A percentile compares a stretch with the other conserved stretches of the same genome.
Evolutionary conservation across 495 filamentous ascomycete genomes (phyloP).

Genomic region (Cenococcum geophilum): DNA sequence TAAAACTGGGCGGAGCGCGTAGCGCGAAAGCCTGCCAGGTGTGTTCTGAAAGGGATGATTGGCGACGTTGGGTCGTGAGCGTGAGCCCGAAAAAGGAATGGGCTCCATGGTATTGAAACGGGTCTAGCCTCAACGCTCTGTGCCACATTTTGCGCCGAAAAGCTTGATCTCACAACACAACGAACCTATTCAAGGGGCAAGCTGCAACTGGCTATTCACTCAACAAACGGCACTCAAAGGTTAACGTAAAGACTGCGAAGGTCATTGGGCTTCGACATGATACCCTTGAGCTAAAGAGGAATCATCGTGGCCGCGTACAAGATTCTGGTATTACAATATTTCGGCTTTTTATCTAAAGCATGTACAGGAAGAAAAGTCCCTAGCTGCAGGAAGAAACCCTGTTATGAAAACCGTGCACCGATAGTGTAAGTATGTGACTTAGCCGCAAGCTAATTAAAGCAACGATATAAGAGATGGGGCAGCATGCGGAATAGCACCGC

Average conservation of each 20-base stretch:
- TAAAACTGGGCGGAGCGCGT: no score
- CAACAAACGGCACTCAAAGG: not conserved
- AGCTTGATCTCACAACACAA: constrained; percentile 3
- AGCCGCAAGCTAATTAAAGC: not conserved
- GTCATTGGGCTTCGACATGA: not conserved
- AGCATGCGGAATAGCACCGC: not conserved
- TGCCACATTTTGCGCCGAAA: not conserved
- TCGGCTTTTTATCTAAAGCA: not conserved
- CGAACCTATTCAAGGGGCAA: not conserved
- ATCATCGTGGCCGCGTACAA: not conserved
- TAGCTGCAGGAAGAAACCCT: constrained; percentile 2
- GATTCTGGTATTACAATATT: constrained; percentile 2
- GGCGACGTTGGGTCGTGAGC: not conserved
- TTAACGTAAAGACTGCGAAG: not conserved
- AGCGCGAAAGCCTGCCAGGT: no score
- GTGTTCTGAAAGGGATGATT: not conserved
- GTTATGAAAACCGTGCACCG: not conserved
- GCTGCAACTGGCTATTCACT: not conserved
- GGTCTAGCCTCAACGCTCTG: not conserved
- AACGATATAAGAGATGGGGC: not conserved
- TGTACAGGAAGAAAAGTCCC: constrained; percentile 3
- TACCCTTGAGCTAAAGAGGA: not conserved
- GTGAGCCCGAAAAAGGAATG: not conserved
- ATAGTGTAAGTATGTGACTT: constrained; percentile 4
- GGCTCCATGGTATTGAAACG: not conserved